Conservation (phyloP, 495 filamentous ascomycete species). For the Xylaria longipes region DNA sequence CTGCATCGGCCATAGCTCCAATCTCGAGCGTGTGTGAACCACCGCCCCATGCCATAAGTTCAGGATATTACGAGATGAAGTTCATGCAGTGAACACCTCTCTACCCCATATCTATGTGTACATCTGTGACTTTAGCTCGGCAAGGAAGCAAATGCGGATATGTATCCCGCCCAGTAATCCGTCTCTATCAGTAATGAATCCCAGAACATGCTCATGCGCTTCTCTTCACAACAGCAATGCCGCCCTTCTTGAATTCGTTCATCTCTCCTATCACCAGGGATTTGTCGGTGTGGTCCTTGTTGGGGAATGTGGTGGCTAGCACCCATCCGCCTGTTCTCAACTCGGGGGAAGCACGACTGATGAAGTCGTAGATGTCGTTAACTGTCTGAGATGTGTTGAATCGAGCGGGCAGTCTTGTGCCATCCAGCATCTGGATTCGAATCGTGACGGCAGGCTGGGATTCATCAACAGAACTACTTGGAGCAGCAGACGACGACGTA, state of each 20-base stretch:
- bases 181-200: background rate
- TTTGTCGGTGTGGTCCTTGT: conserved; percentile 86
- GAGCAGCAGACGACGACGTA: conserved; percentile 42
- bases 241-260: conserved; percentile 78
- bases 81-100: background rate
- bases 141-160: background rate
- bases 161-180: background rate
- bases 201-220: conserved; percentile 22
- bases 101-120: conserved; percentile 16
- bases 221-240: conserved; percentile 83
- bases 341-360: conserved; percentile 68
- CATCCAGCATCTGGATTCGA: conserved; percentile 90
- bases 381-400: conserved; percentile 94
- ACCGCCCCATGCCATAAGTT: background rate
- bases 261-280: conserved; percentile 73
- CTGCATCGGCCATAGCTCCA: background rate
- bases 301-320: conserved; percentile 94
- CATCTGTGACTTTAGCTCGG: background rate
- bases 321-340: conserved; percentile 71
- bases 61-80: background rate
- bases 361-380: conserved; percentile 88
- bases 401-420: conserved; percentile 80
- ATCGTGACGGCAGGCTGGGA: conserved; percentile 79
- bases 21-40: background rate
- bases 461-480: conserved; percentile 68